Conservation (phyloP, 371 early-diverging fungal genomes). For the Amoeboaphelidium protococcarum region DNA sequence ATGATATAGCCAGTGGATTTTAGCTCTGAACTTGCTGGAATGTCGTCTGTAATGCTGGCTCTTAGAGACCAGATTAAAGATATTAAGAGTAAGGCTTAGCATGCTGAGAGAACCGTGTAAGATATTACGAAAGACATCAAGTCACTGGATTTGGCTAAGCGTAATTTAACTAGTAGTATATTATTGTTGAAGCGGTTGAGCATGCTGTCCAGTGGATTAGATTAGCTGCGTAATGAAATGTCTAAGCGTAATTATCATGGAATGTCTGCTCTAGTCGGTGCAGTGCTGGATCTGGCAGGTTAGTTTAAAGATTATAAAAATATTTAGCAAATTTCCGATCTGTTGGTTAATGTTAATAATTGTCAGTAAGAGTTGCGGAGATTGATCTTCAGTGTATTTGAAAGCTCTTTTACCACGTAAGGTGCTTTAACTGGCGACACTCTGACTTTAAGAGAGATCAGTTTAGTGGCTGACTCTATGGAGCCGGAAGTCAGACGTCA, state of each 20-base stretch:
- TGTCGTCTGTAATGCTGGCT: too few relatives aligned
- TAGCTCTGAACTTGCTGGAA: too few relatives aligned
- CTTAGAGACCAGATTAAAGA: too few relatives aligned
- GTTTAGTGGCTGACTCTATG: constrained; percentile 40
- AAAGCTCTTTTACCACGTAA: constrained; percentile 17
- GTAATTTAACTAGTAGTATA: constrained; percentile 52
- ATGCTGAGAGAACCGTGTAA: constrained; percentile 61
- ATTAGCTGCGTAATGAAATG: constrained; percentile 37
- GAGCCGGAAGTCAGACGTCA: constrained; percentile 28
- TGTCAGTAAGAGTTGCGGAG: constrained; percentile 35
- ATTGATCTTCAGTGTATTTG: constrained; percentile 49
- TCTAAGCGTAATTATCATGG: constrained; percentile 40
- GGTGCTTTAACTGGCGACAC: constrained; percentile 17
- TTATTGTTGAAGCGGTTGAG: constrained; percentile 55
- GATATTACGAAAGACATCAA: constrained; percentile 88
- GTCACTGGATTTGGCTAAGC: constrained; percentile 69
- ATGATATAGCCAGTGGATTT: too few relatives aligned
- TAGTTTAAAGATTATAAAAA: constrained; percentile 44
- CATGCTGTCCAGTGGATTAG: constrained; percentile 55
- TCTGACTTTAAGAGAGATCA: constrained; percentile 34
- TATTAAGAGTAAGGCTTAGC: constrained; percentile 53
- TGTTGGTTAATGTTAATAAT: constrained; percentile 28
- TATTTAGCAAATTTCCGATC: constrained; percentile 39
- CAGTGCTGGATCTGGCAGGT: constrained; percentile 42
- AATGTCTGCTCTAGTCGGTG: constrained; percentile 46